phyloP scores from a whole-genome alignment of 208 protist genomes.

The Acanthamoeba triangularis region DNA sequence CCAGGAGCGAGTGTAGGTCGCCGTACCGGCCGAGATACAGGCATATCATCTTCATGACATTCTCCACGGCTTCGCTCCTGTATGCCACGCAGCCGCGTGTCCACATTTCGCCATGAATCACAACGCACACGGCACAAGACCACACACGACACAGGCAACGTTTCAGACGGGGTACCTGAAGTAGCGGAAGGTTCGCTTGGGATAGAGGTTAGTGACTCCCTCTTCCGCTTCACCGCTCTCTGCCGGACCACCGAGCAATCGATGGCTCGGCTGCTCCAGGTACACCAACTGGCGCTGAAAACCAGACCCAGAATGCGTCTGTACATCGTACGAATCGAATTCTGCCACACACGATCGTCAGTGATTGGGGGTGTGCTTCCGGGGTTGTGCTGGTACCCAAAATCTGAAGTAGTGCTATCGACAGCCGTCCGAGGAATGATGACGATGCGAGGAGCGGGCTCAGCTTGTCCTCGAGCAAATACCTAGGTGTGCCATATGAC shows the following conservation, averaged over 20 bases:
- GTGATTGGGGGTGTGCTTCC: too few species aligned
- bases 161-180: conserved; percentile 2
- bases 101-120: neutral
- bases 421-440: conserved; percentile 8
- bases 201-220: neutral
- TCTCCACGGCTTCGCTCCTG: conserved; percentile 45
- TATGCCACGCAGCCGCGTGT: neutral
- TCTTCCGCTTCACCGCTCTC: neutral
- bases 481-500: neutral
- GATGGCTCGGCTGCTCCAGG: neutral
- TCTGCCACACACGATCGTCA: neutral
- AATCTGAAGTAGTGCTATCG: conserved; percentile 61
- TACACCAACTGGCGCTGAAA: conserved; percentile 47
- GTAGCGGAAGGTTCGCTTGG: conserved; percentile 11
- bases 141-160: neutral
- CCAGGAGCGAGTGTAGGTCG: conserved; percentile 40
- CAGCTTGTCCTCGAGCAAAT: conserved; percentile 4
- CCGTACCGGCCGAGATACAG: conserved; percentile 31
- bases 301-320: conserved; percentile 2
- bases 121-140: neutral
- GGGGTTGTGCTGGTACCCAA: neutral
- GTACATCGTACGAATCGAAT: conserved; percentile 48
- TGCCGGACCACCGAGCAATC: neutral
- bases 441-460: neutral
- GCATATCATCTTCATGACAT: neutral